Conservation (phyloP, 805 yeast species). For the Kregervanrija pseudodelftensis region DNA sequence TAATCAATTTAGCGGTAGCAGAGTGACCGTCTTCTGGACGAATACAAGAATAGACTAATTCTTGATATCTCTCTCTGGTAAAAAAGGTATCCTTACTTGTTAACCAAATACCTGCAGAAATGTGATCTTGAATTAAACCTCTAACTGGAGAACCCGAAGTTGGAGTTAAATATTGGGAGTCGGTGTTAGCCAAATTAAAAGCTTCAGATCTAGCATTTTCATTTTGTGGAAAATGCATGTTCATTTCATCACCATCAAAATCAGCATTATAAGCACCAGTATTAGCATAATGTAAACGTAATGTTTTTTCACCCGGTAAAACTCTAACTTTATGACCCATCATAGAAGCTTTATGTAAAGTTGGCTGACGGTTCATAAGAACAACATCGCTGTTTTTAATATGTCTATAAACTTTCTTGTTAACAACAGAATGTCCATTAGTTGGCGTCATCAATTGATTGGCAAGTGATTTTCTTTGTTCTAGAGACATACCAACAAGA, state of each 20-base stretch:
- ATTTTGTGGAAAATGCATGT: constrained; percentile 98
- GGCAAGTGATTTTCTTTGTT: constrained; percentile 92
- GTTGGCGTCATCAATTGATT: constrained; percentile 89
- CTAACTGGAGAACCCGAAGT: constrained; percentile 97
- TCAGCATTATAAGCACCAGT: constrained; percentile 99
- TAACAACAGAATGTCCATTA: constrained; percentile 52
- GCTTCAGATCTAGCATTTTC: constrained; percentile 98
- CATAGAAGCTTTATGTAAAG: constrained; percentile 98
- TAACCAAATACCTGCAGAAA: constrained; percentile 98
- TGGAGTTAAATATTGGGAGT: constrained; percentile 95
- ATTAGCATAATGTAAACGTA: constrained; percentile 95
- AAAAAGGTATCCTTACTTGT: constrained; percentile 89
- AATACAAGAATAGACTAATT: constrained; percentile 85
- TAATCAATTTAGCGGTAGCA: constrained; percentile 52
- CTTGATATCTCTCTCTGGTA: constrained; percentile 88
- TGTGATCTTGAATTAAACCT: constrained; percentile 98
- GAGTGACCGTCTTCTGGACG: constrained; percentile 98
- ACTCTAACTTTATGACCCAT: constrained; percentile 99
- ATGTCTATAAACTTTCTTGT: constrained; percentile 92
- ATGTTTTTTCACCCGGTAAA: constrained; percentile 93
- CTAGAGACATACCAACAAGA: constrained; percentile 80
- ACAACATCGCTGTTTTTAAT: constrained; percentile 93
- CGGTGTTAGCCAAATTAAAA: constrained; percentile 88
- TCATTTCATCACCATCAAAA: constrained; percentile 99
- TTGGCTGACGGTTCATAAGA: constrained; percentile 98